Base-by-base conservation (phyloP, 1,284 basidiomycete species). In the Trichosporon coremiiforme region DNA sequence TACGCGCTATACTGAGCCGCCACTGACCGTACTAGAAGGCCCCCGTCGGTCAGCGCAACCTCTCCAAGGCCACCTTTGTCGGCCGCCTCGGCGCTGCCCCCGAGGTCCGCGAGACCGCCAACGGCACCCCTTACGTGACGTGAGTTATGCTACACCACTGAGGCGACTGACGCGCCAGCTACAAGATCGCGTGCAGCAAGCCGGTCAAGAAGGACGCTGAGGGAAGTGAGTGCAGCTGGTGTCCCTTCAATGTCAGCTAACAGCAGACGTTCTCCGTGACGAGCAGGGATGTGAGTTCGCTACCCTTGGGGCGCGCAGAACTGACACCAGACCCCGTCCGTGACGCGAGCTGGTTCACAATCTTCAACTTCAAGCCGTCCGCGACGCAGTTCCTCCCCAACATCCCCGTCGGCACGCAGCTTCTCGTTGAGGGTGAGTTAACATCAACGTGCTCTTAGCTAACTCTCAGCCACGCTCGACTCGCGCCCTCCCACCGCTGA, bases 51-150 rank as follows among this genome's bases (percentile, higher is more conserved):
- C 66, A 67, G 64, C 73, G 75, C 67, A 53, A 64, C 62, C 75
- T 71, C 66, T 70, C 79, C 69, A 78, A 78, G 69, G 77, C 76
- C 55, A 78, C 78, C 57, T 71, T 82, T 67, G 67, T 82, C 50
- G 80, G 80, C 64, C 74, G 79, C 25, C 76, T 82, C 50, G 80
- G 79, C 50, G 73, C 73, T 57, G 72, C 71, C 31, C 80, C 80
- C 50, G 75, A 75, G 60, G 71, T 76, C 67, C 72, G 72, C 65
- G 69, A 73, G 62, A 75, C 75, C 33, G 69, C 69, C 38, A 66
- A 70, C 64, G 78, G 78, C 62, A 75, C 70, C 64, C 45, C 66
- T n/a, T 81, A 79, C 73, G 76, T 73, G 68, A 75, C 70, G 75
- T 79, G 55, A 50, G 77, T 70, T n/a, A n/a, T 3, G 25, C n/a